Conservation (phyloP, 192 early-diverging fungal species). For the Pilaira anomala region DNA sequence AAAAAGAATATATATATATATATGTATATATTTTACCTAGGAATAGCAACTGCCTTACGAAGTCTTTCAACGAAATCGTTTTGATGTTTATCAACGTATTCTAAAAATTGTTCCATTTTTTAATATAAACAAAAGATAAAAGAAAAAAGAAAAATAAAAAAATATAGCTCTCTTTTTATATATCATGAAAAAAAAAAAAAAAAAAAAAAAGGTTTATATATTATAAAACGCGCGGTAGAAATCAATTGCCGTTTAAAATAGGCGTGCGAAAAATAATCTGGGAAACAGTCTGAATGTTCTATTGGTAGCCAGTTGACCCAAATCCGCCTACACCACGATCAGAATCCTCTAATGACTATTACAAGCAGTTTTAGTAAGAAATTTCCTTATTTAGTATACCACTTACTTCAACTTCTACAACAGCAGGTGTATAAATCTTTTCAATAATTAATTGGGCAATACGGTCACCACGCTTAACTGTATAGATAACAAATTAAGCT, state of each 20-base stretch:
- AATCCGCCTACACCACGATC: slow-evolving; percentile 18
- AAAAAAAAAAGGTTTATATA: too few species aligned
- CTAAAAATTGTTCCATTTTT: slow-evolving; percentile 62
- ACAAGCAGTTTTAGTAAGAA: neutral
- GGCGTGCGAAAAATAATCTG: too few species aligned
- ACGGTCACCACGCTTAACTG: slow-evolving; percentile 85
- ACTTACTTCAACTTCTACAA: slow-evolving; percentile 74
- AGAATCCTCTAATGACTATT: slow-evolving; percentile 22
- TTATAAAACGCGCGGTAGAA: too few species aligned
- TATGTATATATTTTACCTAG: slow-evolving; percentile 51
- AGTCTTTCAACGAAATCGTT: slow-evolving; percentile 80
- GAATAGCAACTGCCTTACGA: slow-evolving; percentile 85
- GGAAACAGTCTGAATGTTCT: neutral
- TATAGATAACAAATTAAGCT: too few species aligned
- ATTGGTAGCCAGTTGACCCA: slow-evolving; percentile 21
- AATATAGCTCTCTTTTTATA: neutral
- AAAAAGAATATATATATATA: neutral
- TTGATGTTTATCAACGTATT: slow-evolving; percentile 75
- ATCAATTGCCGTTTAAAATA: too few species aligned
- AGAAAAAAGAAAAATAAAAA: slow-evolving; percentile 12
- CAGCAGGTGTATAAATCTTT: slow-evolving; percentile 72
- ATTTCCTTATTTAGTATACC: neutral
- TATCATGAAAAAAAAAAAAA: neutral
- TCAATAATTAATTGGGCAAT: slow-evolving; percentile 96
- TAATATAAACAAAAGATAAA: slow-evolving; percentile 8